Conservation (phyloP, 176 grass and related monocot genomes). For the Cymbopogon citratus region DNA sequence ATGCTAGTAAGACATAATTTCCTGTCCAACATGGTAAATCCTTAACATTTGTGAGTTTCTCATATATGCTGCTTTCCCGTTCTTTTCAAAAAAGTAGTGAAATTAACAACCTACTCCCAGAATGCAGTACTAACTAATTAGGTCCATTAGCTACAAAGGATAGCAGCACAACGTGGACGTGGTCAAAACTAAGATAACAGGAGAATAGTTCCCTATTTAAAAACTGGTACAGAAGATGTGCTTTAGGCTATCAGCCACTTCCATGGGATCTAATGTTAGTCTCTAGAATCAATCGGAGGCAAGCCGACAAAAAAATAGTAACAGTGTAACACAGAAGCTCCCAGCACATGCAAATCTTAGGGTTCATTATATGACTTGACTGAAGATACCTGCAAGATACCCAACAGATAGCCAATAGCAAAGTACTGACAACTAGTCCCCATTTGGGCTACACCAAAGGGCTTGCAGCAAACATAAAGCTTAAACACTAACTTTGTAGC, state of each 20-base stretch:
- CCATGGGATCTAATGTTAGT: neutral
- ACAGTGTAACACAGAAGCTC: neutral
- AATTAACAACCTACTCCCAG: slow-evolving; percentile 1
- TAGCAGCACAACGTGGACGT: neutral
- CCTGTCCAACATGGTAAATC: neutral
- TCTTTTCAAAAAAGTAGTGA: neutral
- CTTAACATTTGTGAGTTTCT: neutral
- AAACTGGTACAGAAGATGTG: neutral
- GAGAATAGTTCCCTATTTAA: neutral
- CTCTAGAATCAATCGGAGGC: neutral
- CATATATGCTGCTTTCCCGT: neutral
- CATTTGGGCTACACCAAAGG: neutral
- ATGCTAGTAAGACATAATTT: neutral
- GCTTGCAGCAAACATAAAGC: neutral
- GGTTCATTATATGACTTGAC: neutral
- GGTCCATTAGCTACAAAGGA: neutral
- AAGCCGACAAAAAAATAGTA: neutral
- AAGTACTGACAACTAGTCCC: neutral
- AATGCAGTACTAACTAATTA: neutral
- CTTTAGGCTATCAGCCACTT: neutral
- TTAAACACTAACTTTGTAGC: neutral
- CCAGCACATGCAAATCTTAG: neutral
- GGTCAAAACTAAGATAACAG: neutral
- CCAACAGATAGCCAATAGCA: neutral
- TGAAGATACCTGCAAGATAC: neutral